These are phyloP conservation scores for Nematodospora anomalae DNA, from an alignment of 1,139 yeast genomes.

Conservation along the genomic window DNA sequence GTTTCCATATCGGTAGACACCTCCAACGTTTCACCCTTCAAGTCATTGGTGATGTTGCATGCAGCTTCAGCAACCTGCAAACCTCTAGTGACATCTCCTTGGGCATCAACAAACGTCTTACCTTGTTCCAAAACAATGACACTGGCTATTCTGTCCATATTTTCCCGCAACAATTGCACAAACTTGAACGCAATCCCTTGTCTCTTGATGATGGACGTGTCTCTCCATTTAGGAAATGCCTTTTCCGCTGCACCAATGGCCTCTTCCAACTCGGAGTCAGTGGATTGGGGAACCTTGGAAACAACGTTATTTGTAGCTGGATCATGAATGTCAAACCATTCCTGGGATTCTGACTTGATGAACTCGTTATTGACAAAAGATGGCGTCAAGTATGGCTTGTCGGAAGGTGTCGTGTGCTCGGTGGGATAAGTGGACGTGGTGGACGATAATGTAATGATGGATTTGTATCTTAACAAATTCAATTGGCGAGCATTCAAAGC, in stretches of 20 bases:
- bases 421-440: conserved; percentile 44
- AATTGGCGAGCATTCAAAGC: not conserved
- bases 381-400: conserved; percentile 53
- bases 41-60: conserved; percentile 60
- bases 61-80: conserved; percentile 80
- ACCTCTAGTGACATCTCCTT: conserved; percentile 79
- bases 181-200: conserved; percentile 77
- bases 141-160: conserved; percentile 72
- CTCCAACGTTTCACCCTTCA: conserved; percentile 66
- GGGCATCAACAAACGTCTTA: conserved; percentile 74
- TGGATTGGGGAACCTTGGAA: conserved; percentile 70
- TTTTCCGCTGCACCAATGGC: conserved; percentile 67
- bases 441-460: conserved; percentile 30
- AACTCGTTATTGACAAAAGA: conserved; percentile 60
- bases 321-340: conserved; percentile 74
- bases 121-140: conserved; percentile 80
- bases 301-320: conserved; percentile 74
- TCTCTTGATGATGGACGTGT: conserved; percentile 62
- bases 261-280: conserved; percentile 61
- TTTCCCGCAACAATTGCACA: conserved; percentile 63
- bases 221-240: conserved; percentile 62
- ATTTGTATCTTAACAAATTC: conserved; percentile 18
- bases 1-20: conserved; percentile 80
- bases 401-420: conserved; percentile 38
- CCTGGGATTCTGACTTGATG: conserved; percentile 52